A percentile compares a stretch with the other conserved stretches of the same genome.
These are phyloP conservation scores for Lupinus albus DNA, from an alignment of 306 rosid species.

Conservation along the genomic window DNA sequence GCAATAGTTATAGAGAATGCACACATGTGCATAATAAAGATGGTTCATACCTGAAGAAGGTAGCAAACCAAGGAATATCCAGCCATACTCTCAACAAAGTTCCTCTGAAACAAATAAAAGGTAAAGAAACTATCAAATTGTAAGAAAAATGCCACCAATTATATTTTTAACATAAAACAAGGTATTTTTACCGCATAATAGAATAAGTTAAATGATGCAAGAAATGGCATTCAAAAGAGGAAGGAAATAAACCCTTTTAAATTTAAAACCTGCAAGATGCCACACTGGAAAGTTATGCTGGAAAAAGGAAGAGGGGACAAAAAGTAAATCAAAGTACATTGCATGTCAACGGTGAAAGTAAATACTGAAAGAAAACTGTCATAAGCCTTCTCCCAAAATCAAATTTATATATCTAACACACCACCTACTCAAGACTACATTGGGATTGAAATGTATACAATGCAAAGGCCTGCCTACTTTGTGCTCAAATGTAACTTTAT, in stretches of 20 bases:
- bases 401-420: no score
- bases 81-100: slow-evolving; percentile 98
- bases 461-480: not conserved
- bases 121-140: slow-evolving; percentile 25
- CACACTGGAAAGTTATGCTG: not conserved
- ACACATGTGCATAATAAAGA: slow-evolving; percentile 15
- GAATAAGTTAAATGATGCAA: slow-evolving; percentile 22
- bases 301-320: not conserved
- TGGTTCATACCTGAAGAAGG: slow-evolving; percentile 78
- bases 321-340: not conserved
- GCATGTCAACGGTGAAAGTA: not conserved
- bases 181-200: slow-evolving; percentile 7
- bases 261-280: slow-evolving; percentile 22
- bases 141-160: slow-evolving; percentile 7
- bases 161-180: slow-evolving; percentile 38
- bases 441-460: not conserved
- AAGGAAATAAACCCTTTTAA: not conserved
- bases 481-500: not conserved
- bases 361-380: slow-evolving; percentile 7
- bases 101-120: slow-evolving; percentile 59
- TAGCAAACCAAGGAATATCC: slow-evolving; percentile 97
- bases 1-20: slow-evolving; percentile 7
- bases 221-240: slow-evolving; percentile 17
- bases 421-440: not conserved
- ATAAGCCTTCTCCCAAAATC: not conserved